Percentiles rank a stretch among this genome's conserved stretches.
phyloP scores from a whole-genome alignment of 306 rosid species.

The Leucaena leucocephala region DNA sequence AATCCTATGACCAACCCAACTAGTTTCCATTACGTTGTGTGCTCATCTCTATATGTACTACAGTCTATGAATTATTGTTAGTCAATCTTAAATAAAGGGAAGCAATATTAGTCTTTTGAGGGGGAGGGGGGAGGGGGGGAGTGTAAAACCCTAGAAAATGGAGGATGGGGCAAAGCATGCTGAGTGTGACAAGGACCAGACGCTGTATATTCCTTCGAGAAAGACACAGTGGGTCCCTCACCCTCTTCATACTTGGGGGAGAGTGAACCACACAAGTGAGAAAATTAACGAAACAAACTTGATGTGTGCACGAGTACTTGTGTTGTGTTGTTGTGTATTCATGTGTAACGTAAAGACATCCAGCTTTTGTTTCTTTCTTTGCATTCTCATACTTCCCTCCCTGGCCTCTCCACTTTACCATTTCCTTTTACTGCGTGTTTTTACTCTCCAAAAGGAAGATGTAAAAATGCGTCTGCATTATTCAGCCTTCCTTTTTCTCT shows the following conservation, averaged over 20 bases:
- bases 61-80: neutral
- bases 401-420: neutral
- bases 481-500: neutral
- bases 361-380: slow-evolving; percentile 45
- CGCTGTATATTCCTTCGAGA: slow-evolving; percentile 98
- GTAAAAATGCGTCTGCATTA: neutral
- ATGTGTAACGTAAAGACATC: slow-evolving; percentile 60
- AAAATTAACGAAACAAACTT: slow-evolving; percentile 15
- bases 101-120: no score
- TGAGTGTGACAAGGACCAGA: slow-evolving; percentile 77
- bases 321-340: slow-evolving; percentile 24
- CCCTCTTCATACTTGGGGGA: slow-evolving; percentile 2
- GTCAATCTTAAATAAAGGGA: no score
- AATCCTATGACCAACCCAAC: slow-evolving; percentile 14
- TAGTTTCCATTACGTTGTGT: neutral
- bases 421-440: slow-evolving; percentile 31
- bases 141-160: slow-evolving; percentile 77
- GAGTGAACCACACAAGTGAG: slow-evolving; percentile 14
- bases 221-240: slow-evolving; percentile 67
- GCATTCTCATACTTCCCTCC: slow-evolving; percentile 36
- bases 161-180: slow-evolving; percentile 85
- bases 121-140: slow-evolving; percentile 24
- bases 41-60: neutral
- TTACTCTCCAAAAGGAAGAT: neutral
- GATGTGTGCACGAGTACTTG: slow-evolving; percentile 71